Evolutionary conservation across 192 early-diverging fungal species (phyloP), one percentile per base, ranked within the genome.

Genomic region (Rhizophagus clarus): DNA sequence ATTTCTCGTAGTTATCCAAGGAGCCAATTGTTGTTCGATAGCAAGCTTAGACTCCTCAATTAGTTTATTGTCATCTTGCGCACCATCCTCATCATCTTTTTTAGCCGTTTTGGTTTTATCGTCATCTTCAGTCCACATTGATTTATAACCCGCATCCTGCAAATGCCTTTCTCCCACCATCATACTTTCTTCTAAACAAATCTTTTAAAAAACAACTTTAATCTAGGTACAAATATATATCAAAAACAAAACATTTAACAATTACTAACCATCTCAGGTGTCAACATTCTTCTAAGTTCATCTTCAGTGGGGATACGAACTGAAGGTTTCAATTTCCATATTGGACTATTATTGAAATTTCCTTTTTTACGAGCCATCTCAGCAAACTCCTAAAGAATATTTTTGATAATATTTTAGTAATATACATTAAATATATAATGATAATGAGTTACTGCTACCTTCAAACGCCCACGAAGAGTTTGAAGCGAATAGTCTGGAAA

Each of bases 1-100:
- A 83, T 99, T 99, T 34, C 94, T 92, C 7, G 96, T 99, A 37
- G 92, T 90, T 76, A 94, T 95, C 96, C 98, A 99, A 1, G 97
- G 95, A 0, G 96, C 98, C 61, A 99, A 85, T 75, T 96, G 92
- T 81, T 97, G 91, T 84, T 99, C 97, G 20, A 97, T 93, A 68
- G 97, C 93, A 64, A 93, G 86, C 11, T 90, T 86, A 3, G 90
- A 85, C 62, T 96, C 93, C 7, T 82, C 85, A 12, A 72, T 15
- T 9, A 45, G 7, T 2, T 72, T 45, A 24, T 73, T 85, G 42
- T 92, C 94, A 29, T 89, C 92, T 34, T 90, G 89, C 32, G 93
- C 94, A 42, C 93, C 92, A 22, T 89, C 90, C 72, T 80, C 81
- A 3, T 89, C 90, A 11, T 94, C 93, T 74, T 90, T 88, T 31